These are phyloP conservation scores for Drechslerella dactyloides DNA, from an alignment of 2,329 filamentous ascomycete species.

Conservation along the genomic window DNA sequence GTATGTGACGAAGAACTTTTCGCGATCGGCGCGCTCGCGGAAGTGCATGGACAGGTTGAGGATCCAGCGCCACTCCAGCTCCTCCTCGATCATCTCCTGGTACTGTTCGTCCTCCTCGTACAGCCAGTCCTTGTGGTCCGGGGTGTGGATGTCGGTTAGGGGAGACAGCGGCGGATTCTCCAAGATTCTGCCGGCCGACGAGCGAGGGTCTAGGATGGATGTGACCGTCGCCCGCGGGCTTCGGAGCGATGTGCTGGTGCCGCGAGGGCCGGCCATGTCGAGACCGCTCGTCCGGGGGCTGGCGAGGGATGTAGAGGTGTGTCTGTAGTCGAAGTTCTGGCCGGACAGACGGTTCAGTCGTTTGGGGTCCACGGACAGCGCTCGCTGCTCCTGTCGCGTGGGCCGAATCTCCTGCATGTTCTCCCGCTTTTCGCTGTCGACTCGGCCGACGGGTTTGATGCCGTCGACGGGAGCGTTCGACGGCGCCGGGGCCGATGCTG, in stretches of 20 bases:
- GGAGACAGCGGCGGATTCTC: slow-evolving; percentile 34
- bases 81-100: slow-evolving; percentile 73
- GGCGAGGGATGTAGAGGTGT: slow-evolving; percentile 40
- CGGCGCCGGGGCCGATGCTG: slow-evolving; percentile 4
- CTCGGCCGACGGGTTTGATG: slow-evolving; percentile 29
- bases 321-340: slow-evolving; percentile 45
- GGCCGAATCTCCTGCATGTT: slow-evolving; percentile 46
- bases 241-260: slow-evolving; percentile 37
- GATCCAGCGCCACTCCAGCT: slow-evolving; percentile 90
- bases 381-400: slow-evolving; percentile 46
- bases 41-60: slow-evolving; percentile 99
- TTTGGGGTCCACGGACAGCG: slow-evolving; percentile 41
- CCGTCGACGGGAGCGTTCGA: slow-evolving; percentile 19
- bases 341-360: slow-evolving; percentile 41
- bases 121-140: slow-evolving; percentile 37
- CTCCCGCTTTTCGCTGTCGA: slow-evolving; percentile 46
- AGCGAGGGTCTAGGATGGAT: slow-evolving; percentile 45
- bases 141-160: slow-evolving; percentile 38
- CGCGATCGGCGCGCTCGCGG: slow-evolving; percentile 84
- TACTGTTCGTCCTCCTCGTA: slow-evolving; percentile 58
- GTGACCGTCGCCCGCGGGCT: slow-evolving; percentile 45
- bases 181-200: slow-evolving; percentile 19
- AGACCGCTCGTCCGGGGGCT: slow-evolving; percentile 35
- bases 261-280: slow-evolving; percentile 31
- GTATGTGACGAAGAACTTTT: slow-evolving; percentile 98